Conservation (phyloP, 257 asterid genomes). For the Nicotiana tomentosiformis region DNA sequence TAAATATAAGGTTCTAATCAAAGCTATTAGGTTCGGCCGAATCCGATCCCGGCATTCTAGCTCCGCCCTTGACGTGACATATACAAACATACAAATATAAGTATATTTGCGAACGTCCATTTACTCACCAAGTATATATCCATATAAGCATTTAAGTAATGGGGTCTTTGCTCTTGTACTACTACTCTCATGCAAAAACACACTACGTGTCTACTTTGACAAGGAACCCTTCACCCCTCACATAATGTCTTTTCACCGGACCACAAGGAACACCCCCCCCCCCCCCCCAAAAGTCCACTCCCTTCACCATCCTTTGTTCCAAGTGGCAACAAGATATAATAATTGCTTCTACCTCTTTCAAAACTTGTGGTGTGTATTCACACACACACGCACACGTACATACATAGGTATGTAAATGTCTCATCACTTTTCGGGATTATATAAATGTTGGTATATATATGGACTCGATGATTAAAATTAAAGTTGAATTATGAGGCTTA, state of each 20-base stretch:
- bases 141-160: background rate
- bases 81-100: no score
- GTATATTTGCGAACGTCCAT: background rate
- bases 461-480: no score
- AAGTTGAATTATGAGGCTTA: background rate
- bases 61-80: no score
- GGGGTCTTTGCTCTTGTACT: background rate
- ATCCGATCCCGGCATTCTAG: no score
- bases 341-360: background rate
- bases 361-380: background rate
- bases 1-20: rapidly evolving
- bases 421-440: background rate
- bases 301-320: background rate
- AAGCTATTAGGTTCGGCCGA: no score
- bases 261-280: background rate
- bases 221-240: background rate
- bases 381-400: background rate
- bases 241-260: background rate
- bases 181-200: background rate
- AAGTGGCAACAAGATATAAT: background rate
- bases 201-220: background rate
- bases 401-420: background rate
- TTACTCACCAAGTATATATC: background rate
- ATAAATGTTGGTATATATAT: background rate
- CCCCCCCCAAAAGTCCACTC: background rate